Evolutionary conservation across 306 rosid species (phyloP), one percentile per base, ranked within the genome.

Genomic region (Senna siamea): DNA sequence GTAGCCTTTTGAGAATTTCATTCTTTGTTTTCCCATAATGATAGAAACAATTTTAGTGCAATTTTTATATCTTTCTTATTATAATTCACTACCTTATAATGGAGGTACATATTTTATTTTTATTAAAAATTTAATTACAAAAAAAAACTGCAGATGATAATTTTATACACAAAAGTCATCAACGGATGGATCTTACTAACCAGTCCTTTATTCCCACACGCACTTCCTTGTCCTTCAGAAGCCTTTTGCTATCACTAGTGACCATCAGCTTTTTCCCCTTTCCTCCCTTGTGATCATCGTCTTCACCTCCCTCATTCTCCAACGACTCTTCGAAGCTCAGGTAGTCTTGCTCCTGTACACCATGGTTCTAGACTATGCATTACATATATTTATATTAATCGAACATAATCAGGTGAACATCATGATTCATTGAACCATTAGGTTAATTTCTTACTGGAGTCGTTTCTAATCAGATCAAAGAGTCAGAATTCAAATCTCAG

Each of bases 141-240:
- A n/a, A n/a, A n/a, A n/a, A n/a, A n/a, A n/a, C n/a, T n/a, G n/a
- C n/a, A n/a, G n/a, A n/a, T n/a, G n/a, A n/a, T n/a, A n/a, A 51
- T 17, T 30, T 30, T 2, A 35, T 37, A 54, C 18, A 9, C 6
- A 18, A 19, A 62, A 9, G 55, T 37, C 34, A 13, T 37, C 18
- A 30, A 17, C 56, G 23, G 8, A 47, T 3, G 41, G 18, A 66
- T 35, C 46, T 28, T 62, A 79, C 97, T 83, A 48, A 92, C 97
- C 97, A 92, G 72, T 92, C 96, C 86, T 89, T 92, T 32, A 92
- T 86, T 67, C 97, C 97, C 5, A 89, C 84, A 2, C 87, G 89
- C 77, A 88, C 62, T 72, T 83, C 93, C 17, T 62, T 52, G 77
- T 46, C 78, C 19, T 26, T 61, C 6, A 40, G 72, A 17, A 50